Evolutionary conservation across 169 alveolate genomes (phyloP).

Genomic region (Eimeria sp.): DNA sequence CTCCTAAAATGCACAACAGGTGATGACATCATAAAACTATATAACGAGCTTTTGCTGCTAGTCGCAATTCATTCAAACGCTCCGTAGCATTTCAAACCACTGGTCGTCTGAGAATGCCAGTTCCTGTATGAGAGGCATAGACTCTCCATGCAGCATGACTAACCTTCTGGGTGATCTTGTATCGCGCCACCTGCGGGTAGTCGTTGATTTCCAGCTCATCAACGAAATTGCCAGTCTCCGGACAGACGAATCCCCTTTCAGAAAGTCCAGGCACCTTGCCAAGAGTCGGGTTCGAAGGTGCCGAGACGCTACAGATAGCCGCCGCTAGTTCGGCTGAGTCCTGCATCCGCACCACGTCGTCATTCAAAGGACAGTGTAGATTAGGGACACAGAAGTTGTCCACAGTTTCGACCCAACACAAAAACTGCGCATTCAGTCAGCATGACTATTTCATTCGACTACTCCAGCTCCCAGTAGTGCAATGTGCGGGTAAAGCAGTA

Average conservation of each 20-base stretch:
- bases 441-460: not conserved
- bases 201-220: slow-evolving; percentile 95
- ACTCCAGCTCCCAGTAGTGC: not conserved
- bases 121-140: not conserved
- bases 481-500: not conserved
- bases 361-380: not conserved
- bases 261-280: slow-evolving; percentile 84
- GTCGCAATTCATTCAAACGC: not conserved
- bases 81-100: not conserved
- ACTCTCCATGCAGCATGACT: not conserved
- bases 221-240: slow-evolving; percentile 89
- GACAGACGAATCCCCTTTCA: slow-evolving; percentile 77
- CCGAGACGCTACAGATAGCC: slow-evolving; percentile 74
- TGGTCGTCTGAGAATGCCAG: not conserved
- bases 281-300: slow-evolving; percentile 81
- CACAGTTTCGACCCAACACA: not conserved
- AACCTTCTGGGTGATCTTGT: slow-evolving; percentile 91
- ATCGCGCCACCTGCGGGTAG: slow-evolving; percentile 94
- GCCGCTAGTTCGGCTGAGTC: slow-evolving; percentile 69
- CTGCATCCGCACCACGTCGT: slow-evolving; percentile 9
- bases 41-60: not conserved
- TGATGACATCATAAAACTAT: not conserved
- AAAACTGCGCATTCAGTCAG: not conserved
- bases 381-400: not conserved
- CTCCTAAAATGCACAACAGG: slow-evolving; percentile 78